Base-by-base conservation (phyloP, 75 land plant genomes). In the Cunninghamia lanceolata region DNA sequence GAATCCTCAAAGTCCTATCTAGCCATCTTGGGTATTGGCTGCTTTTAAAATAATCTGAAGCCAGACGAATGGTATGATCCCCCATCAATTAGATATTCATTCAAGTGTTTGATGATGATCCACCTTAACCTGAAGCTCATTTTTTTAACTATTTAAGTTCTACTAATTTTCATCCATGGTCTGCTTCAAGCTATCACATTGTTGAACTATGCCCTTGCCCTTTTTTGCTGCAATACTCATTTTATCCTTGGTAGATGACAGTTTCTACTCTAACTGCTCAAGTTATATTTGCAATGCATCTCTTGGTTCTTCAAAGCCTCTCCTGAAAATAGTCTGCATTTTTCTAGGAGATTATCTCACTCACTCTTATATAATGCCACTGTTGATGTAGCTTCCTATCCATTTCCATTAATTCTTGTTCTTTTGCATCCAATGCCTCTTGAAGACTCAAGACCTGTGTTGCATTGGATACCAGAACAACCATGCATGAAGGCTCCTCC, bases 201-300 rank as follows among this genome's bases (percentile, higher is more conserved):
- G 97, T 42, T 98, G 99, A 83, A 92, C 96, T 77, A 96, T 45
- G 1, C 91, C 92, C 89, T 98, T 98, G 1, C 99, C 99, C 87
- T 95, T 98, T 74, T 93, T 92, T 42, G 96, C 95, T 70, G 99
- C 99, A 83, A 94, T 89, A 89, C 93, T 93, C 46, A 98, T 85
- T 89, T 98, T 98, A 82, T 98, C 99, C 91, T 94, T 93, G 28
- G 88, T 82, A 63, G 92, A 90, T 68, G 92, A 87, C 43, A 93
- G 89, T 87, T 92, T 96, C 85, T 98, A 93, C 86, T 98, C 97
- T 75, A 92, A 92, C 86, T 92, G 93, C 85, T 54, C 92, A 46
- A 90, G 89, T 25, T 90, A 92, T 52, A 86, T 87, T 66, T 89
- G 87, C 89, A 88, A 84, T 36, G 91, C 90, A 79, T 89, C 92